A percentile compares a stretch with the other conserved stretches of the same genome.
Evolutionary conservation across 2,329 filamentous ascomycete genomes (phyloP).

Genomic region (Trichoderma arundinaceum): DNA sequence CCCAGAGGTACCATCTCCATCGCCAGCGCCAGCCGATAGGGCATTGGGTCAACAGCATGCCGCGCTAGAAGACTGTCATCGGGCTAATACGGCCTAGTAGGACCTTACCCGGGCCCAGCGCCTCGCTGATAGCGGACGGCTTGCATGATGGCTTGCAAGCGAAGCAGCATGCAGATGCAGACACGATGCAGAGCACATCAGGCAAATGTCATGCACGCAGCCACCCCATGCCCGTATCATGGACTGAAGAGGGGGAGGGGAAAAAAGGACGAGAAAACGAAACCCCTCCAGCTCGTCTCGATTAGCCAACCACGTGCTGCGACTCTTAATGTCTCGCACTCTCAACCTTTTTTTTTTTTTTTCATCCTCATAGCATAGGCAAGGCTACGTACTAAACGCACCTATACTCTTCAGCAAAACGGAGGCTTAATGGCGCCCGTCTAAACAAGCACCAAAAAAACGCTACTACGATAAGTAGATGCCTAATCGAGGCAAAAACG

Average conservation of each 20-base stretch:
- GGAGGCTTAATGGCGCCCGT: too few relatives aligned
- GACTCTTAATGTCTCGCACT: not conserved
- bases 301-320: conserved; percentile 13
- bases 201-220: conserved; percentile 20
- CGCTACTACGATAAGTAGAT: too few relatives aligned
- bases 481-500: too few relatives aligned
- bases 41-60: too few relatives aligned
- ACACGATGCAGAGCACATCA: conserved; percentile 25
- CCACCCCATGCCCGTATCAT: not conserved
- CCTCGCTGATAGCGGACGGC: conserved; percentile 13
- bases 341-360: too few relatives aligned
- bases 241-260: not conserved
- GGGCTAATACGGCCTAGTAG: conserved; percentile 16
- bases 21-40: too few relatives aligned
- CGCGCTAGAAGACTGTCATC: not conserved
- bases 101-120: conserved; percentile 21
- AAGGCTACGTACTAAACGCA: not conserved
- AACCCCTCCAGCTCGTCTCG: conserved; percentile 27
- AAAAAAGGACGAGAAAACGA: not conserved
- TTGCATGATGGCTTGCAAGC: conserved; percentile 27
- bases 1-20: not conserved
- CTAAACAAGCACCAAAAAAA: too few relatives aligned
- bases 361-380: too few relatives aligned
- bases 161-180: conserved; percentile 23
- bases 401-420: not conserved